Conservation (phyloP, 768 basidiomycete genomes). For the Tubosaeta sp. region DNA sequence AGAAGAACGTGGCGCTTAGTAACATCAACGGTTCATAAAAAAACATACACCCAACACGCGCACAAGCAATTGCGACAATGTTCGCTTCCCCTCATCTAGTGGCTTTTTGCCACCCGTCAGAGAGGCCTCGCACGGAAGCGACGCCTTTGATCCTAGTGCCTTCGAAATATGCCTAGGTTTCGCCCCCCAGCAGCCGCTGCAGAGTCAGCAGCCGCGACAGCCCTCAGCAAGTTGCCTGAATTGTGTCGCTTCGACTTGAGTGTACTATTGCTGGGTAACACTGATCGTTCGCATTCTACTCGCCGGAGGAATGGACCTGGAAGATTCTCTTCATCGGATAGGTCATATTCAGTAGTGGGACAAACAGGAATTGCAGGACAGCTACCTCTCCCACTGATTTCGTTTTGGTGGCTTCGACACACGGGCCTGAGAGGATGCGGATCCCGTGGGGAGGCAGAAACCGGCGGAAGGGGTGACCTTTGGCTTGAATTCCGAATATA, state of each 20-base stretch:
- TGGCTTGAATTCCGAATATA: too few species aligned
- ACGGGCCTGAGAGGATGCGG: too few species aligned
- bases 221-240: constrained; percentile 51
- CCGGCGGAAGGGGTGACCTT: too few species aligned
- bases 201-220: constrained; percentile 54
- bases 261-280: constrained; percentile 1
- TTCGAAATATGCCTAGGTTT: constrained; percentile 16
- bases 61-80: constrained; percentile 8
- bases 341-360: constrained; percentile 56
- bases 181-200: constrained; percentile 24
- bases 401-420: too few species aligned
- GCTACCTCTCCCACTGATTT: too few species aligned
- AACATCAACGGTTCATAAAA: not conserved
- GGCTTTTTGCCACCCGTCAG: constrained; percentile 46
- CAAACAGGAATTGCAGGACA: too few species aligned
- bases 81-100: constrained; percentile 41
- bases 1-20: not conserved
- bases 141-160: constrained; percentile 7
- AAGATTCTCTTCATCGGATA: constrained; percentile 77
- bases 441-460: too few species aligned
- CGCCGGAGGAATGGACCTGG: constrained; percentile 80
- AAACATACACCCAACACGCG: not conserved
- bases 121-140: constrained; percentile 34
- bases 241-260: constrained; percentile 41
- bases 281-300: constrained; percentile 36